Base-by-base conservation (phyloP, 441 rosid genomes). In the Pelargonium citronellum region DNA sequence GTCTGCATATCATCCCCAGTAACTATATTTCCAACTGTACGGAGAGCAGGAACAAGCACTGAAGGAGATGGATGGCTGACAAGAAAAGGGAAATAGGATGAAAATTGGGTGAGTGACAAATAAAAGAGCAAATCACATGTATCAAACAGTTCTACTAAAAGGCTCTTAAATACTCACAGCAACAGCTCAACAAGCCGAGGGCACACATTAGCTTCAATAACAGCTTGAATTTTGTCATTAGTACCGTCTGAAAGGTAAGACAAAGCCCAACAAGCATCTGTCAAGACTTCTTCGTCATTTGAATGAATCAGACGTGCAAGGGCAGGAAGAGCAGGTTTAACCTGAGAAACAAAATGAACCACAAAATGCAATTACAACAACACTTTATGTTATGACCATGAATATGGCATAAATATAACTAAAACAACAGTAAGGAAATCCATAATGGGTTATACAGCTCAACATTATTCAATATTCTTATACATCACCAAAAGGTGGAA, bases 41-140 rank as follows among this genome's bases (percentile, higher is more conserved):
- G 91, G 60, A 92, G 96, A 60, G 98, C 95, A 68, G 98, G 96
- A 73, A 89, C 89, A n/a, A 92, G 83, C 78, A 92, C 91, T 1
- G 95, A 85, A 12, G 92, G 91, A 67, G 96, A 85, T 64, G 87
- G 91, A 64, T 92, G 93, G 75, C 95, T 92, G 75, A 8, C 27
- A 34, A 55, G 65, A 70, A 17, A 16, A 9, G 27, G 22, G 24
- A 15, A 55, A 11, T 11, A 47, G 5, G 15, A 1, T 10, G 2
- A 47, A 3, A n/a, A 55, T 55, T 5, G 22, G 62, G 24, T 17
- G 62, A 17, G 24, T 1, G 8, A 53, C 17, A 30, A 30, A 55
- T 16, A 55, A 16, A 15, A 55, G 10, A 55, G 12, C 24, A 16
- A 16, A 16, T 55, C 22, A 8, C 37, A 30, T 30, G 37, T 2